A percentile compares a stretch with the other conserved stretches of the same genome.
Evolutionary conservation across 2,329 filamentous ascomycete genomes (phyloP).

Genomic region (Cladorrhinum sp.): DNA sequence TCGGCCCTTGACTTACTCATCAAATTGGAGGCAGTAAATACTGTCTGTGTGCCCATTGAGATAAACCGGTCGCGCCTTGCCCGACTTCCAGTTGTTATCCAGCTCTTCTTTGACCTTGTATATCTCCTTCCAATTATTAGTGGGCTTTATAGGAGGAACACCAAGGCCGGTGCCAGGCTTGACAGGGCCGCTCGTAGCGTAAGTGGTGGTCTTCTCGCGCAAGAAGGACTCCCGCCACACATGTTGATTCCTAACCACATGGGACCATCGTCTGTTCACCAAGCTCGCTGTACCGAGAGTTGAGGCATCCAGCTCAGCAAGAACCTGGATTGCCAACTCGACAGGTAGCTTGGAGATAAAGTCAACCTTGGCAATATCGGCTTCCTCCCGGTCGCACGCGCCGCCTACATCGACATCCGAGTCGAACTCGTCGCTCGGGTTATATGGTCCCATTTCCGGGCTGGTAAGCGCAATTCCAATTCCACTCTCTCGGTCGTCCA

Average conservation of each 20-base stretch:
- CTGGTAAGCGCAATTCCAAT: constrained; percentile 58
- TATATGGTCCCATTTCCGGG: constrained; percentile 35
- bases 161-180: constrained; percentile 55
- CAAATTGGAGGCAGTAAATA: constrained; percentile 97
- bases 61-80: constrained; percentile 78
- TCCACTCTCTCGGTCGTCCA: constrained; percentile 62
- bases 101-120: constrained; percentile 75
- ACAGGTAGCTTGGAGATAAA: constrained; percentile 55
- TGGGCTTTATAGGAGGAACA: constrained; percentile 52
- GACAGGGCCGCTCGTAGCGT: constrained; percentile 54
- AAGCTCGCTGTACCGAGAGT: constrained; percentile 47
- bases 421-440: constrained; percentile 35
- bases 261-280: constrained; percentile 52
- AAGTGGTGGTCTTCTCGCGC: constrained; percentile 58
- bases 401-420: constrained; percentile 36
- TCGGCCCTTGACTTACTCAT: constrained; percentile 66
- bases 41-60: constrained; percentile 92
- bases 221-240: constrained; percentile 64
- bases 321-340: constrained; percentile 58
- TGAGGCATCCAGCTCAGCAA: constrained; percentile 54
- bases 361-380: constrained; percentile 53
- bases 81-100: constrained; percentile 74
- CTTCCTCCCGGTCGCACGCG: constrained; percentile 28
- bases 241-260: constrained; percentile 50
- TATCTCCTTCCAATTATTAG: constrained; percentile 82